Evolutionary conservation across 768 basidiomycete species (phyloP), one percentile per base, ranked within the genome.

Genomic region (Agrocybe pediades): DNA sequence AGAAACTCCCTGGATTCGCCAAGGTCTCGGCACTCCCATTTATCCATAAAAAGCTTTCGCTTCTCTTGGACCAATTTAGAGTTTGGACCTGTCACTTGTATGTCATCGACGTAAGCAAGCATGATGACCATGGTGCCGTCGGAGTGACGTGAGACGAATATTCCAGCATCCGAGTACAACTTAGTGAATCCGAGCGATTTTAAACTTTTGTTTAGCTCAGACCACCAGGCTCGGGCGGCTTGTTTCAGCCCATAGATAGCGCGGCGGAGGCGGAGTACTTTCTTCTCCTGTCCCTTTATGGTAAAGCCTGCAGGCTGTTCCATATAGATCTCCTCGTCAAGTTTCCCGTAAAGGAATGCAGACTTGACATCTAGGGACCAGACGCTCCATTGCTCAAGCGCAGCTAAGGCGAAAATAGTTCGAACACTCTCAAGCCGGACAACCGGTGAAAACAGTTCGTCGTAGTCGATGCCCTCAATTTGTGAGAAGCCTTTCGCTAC

Each of bases 401-500:
- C 23, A 25, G 49, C 49, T 41, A 51, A 27, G 2, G 41, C 19
- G 51, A 49, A n/a, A 25, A 39, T 41, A 51, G 55, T 47, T 56
- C 59, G 17, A 24, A 51, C 36, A 9, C 19, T 21, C 39, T 41
- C 9, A 4, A 41, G 24, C 7, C 55, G 47, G 6, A 60, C 59
- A 21, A 67, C 64, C 13, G 66, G 66, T 41, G 70, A 57, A 44
- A 57, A 70, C 5, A 62, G 66, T 36, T 69, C 56, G 45, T 58
- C 53, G 57, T 62, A 77, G 53, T 76, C 73, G 24, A 76, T 50
- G 30, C 77, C 70, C 25, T 66, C 62, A 16, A 67, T 55, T 50
- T 80, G 75, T 1, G 67, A 62, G 64, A 68, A 78, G 41, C 65
- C 68, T 46, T 61, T 53, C 6, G 63, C 68, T 11, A 73, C 67